Conservation (phyloP, 192 early-diverging fungal species). For the Coemansia sp. region DNA sequence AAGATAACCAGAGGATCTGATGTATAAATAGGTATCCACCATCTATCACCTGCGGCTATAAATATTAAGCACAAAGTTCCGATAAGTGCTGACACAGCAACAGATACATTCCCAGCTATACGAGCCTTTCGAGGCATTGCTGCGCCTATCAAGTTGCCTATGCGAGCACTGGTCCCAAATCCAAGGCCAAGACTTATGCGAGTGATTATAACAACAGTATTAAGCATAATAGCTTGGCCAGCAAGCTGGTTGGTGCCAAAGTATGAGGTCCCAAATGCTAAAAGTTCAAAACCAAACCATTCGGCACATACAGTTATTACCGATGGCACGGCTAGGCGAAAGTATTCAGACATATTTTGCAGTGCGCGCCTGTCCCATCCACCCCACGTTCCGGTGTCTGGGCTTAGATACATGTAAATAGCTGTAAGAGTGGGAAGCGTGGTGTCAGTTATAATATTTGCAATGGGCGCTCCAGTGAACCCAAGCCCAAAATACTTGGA, state of each 20-base stretch:
- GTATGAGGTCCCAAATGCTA: constrained; percentile 69
- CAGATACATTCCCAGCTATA: constrained; percentile 54
- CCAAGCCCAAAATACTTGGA: constrained; percentile 62
- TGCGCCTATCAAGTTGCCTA: constrained; percentile 72
- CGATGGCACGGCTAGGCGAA: constrained; percentile 73
- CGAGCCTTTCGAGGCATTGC: constrained; percentile 55
- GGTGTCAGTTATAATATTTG: constrained; percentile 66
- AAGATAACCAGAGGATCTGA: constrained; percentile 27
- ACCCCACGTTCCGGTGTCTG: constrained; percentile 76
- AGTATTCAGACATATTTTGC: constrained; percentile 59
- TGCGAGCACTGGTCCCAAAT: constrained; percentile 77
- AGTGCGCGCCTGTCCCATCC: constrained; percentile 76
- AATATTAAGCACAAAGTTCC: constrained; percentile 57
- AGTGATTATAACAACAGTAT: constrained; percentile 66
- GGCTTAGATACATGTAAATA: constrained; percentile 60
- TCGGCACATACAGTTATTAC: constrained; percentile 76
- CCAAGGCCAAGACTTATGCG: constrained; percentile 76
- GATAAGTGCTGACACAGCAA: constrained; percentile 57
- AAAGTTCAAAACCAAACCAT: constrained; percentile 79
- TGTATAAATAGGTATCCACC: constrained; percentile 64
- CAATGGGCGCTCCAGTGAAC: constrained; percentile 78
- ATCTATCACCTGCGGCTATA: constrained; percentile 55
- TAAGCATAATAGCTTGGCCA: constrained; percentile 73
- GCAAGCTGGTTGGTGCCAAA: constrained; percentile 76
- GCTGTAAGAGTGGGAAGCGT: constrained; percentile 61